Conservation (phyloP, 2,329 filamentous ascomycete genomes). For the Neonectria sp. region DNA sequence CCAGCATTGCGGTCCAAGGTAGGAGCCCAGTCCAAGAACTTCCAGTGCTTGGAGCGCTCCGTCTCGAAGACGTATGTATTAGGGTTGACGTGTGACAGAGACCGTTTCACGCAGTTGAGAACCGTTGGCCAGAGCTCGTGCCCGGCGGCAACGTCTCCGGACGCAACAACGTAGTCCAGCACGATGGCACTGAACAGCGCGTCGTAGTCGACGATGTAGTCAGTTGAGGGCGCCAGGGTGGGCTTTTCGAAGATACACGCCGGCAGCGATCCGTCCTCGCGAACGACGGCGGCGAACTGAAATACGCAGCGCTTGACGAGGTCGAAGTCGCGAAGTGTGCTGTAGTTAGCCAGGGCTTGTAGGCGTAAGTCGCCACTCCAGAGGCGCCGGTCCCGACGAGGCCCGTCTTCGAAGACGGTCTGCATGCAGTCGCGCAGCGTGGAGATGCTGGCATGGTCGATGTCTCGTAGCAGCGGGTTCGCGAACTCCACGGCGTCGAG, state of each 20-base stretch:
- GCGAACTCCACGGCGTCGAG: conserved; percentile 36
- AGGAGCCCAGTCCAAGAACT: conserved; percentile 31
- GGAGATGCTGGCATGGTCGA: conserved; percentile 50
- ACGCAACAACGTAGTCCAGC: conserved; percentile 51
- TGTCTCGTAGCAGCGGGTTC: conserved; percentile 41
- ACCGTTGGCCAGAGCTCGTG: conserved; percentile 51
- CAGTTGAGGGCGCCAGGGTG: conserved; percentile 46
- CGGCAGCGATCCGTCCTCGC: conserved; percentile 51
- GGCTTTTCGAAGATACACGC: conserved; percentile 55
- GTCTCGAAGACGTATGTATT: conserved; percentile 27
- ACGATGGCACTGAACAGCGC: conserved; percentile 52
- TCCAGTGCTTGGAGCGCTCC: conserved; percentile 18
- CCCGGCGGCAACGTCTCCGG: conserved; percentile 48
- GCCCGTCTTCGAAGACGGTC: conserved; percentile 57
- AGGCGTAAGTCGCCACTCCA: conserved; percentile 56
- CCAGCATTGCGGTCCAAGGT: conserved; percentile 24
- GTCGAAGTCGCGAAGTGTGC: conserved; percentile 52
- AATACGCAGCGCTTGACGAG: conserved; percentile 55
- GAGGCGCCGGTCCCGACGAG: conserved; percentile 53
- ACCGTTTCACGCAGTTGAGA: conserved; percentile 47
- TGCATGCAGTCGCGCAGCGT: conserved; percentile 58
- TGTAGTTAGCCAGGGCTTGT: conserved; percentile 55
- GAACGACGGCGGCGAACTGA: conserved; percentile 52
- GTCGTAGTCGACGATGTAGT: conserved; percentile 57
- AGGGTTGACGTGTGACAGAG: conserved; percentile 45